phyloP scores from a whole-genome alignment of 371 early-diverging fungal species.

The Blastocladiella emersonii region DNA sequence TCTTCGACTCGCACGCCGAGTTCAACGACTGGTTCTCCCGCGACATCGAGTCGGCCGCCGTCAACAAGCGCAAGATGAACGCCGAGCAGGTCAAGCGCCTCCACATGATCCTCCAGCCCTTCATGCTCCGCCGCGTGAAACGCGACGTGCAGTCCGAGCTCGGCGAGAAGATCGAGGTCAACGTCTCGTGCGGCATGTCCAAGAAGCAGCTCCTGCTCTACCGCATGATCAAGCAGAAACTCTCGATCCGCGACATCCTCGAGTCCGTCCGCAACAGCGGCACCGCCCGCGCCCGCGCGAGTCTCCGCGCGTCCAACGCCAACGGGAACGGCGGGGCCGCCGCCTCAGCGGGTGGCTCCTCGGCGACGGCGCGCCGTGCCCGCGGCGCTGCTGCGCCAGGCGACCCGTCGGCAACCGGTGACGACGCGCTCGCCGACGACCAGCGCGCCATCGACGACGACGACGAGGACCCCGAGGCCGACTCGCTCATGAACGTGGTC shows the following conservation, averaged over 20 bases:
- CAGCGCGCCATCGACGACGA: background rate
- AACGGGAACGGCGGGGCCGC: background rate
- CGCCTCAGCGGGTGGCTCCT: background rate
- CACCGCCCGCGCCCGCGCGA: slow-evolving; percentile 32
- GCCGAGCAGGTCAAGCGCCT: slow-evolving; percentile 79
- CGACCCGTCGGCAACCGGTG: background rate
- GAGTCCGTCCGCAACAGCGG: slow-evolving; percentile 29
- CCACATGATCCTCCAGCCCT: slow-evolving; percentile 95
- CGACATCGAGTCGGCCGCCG: slow-evolving; percentile 85
- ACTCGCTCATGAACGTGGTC: slow-evolving; percentile 82
- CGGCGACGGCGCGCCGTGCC: no score
- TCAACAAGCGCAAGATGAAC: slow-evolving; percentile 69
- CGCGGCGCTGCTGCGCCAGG: no score
- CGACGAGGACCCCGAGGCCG: slow-evolving; percentile 17
- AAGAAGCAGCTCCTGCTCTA: slow-evolving; percentile 69
- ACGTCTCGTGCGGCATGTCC: slow-evolving; percentile 70
- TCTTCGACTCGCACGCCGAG: slow-evolving; percentile 90
- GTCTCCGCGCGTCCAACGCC: slow-evolving; percentile 22
- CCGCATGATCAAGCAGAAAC: slow-evolving; percentile 59
- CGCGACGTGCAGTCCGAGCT: slow-evolving; percentile 91
- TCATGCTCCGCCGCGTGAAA: slow-evolving; percentile 97
- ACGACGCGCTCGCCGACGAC: background rate
- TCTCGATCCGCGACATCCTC: slow-evolving; percentile 66
- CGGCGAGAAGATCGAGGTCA: slow-evolving; percentile 81
- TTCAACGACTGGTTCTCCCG: slow-evolving; percentile 92